Percentiles rank a stretch among this genome's conserved stretches.
These are phyloP conservation scores for Periconia macrospinosa DNA, from an alignment of 2,329 filamentous ascomycete species.

Conservation along the genomic window DNA sequence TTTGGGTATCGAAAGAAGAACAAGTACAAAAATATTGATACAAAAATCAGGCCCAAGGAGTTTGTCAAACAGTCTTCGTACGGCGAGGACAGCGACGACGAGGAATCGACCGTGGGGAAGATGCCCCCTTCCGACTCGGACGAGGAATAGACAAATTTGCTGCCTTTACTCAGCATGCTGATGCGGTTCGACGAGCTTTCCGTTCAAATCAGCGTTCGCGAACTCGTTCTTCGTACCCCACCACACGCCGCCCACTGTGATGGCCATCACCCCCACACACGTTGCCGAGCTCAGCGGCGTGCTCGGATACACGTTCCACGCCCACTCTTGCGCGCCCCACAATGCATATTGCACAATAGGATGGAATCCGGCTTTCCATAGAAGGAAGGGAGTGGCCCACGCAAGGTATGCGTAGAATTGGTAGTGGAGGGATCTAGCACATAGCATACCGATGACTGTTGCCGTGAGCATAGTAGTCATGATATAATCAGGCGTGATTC, in stretches of 20 bases:
- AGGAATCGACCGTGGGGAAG: constrained; percentile 79
- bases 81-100: constrained; percentile 68
- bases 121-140: constrained; percentile 83
- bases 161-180: constrained; percentile 34
- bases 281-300: constrained; percentile 63
- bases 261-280: constrained; percentile 71
- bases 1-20: constrained; percentile 18
- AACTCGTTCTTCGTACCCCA: constrained; percentile 54
- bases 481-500: constrained; percentile 71
- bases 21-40: constrained; percentile 24
- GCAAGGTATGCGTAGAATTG: constrained; percentile 93
- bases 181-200: constrained; percentile 21
- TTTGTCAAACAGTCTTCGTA: constrained; percentile 68
- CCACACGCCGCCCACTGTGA: constrained; percentile 67
- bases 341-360: constrained; percentile 67
- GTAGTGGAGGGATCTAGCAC: constrained; percentile 87
- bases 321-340: constrained; percentile 84
- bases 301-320: constrained; percentile 94
- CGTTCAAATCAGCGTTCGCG: constrained; percentile 34
- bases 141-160: constrained; percentile 50
- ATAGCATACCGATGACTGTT: constrained; percentile 78
- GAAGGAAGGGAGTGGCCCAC: constrained; percentile 83
- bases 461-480: constrained; percentile 76
- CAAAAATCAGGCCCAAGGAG: constrained; percentile 71
- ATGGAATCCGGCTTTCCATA: constrained; percentile 76